Evolutionary conservation across 495 filamentous ascomycete genomes (phyloP), one percentile per base, ranked within the genome.

Genomic region (Podospora pseudocomata): DNA sequence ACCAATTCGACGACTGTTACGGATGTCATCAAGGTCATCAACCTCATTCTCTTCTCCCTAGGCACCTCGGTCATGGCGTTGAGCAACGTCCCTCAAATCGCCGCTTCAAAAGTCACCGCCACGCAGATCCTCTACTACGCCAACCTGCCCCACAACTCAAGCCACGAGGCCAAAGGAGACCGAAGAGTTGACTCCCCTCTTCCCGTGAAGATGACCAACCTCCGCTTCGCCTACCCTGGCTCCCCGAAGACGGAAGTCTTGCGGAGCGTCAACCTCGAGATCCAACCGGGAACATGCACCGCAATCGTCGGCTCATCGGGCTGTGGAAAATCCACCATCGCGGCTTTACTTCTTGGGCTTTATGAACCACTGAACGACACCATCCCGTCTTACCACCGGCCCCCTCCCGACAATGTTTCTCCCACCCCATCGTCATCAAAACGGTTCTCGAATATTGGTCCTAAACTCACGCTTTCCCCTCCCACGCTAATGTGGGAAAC

Each of bases 271-370:
- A 87, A 80, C 53, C 74, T 96, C n/a, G 77, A 70, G 1, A 85
- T 97, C 66, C 67, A 81, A 6, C 70, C 81, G 0, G 86, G 87
- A 20, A 87, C 83, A 0, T 89, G 84, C 67, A 91, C 87, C 3
- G 92, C 92, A 4, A 86, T 97, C 39, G 92, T 95, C 18, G 93
- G 93, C 15, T 76, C 85, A 4, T 97, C 93, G 0, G 96, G 96
- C 0, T 91, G 87, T 27, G 94, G 95, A 0, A 99, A 99, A 80
- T 93, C 89, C 16, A 98, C 96, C 1, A 85, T 97, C 56, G 86
- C 89, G 1, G 88, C 89, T 0, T 79, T 99, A 0, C 83, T 98
- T 0, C 78, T 95, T 0, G 74, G 76, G 20, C 65, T 77, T 1
- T 75, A 83, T 67, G 68, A 75, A 23, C 78, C 76, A 2, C 34